A percentile compares a stretch with the other conserved stretches of the same genome.
Evolutionary conservation across 1,284 basidiomycete genomes (phyloP).

Genomic region (Amylostereum areolatum): DNA sequence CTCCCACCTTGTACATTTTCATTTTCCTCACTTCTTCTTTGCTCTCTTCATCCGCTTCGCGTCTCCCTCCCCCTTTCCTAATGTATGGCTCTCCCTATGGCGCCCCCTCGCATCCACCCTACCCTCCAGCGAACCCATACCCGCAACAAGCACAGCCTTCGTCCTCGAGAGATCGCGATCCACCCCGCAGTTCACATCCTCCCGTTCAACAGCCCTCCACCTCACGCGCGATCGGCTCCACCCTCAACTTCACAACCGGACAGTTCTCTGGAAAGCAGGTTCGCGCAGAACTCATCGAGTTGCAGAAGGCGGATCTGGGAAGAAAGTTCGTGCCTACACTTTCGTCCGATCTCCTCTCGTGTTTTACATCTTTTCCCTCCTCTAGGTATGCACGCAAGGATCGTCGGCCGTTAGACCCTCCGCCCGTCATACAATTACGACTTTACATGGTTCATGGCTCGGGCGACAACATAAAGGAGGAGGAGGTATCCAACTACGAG

Average conservation of each 20-base stretch:
- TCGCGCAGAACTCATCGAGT: conserved; percentile 52
- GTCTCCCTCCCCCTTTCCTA: neutral
- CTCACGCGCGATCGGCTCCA: conserved; percentile 26
- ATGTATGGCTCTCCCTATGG: conserved; percentile 3
- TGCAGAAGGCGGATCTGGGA: conserved; percentile 61
- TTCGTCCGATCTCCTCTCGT: neutral
- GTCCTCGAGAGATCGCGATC: conserved; percentile 6
- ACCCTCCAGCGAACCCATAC: neutral
- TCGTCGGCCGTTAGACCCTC: conserved; percentile 36
- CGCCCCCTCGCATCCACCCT: neutral
- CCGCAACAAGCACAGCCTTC: neutral
- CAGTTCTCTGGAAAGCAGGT: conserved; percentile 54
- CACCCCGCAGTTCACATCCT: conserved; percentile 5
- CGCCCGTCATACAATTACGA: conserved; percentile 32
- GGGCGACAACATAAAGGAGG: conserved; percentile 22
- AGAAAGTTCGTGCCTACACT: conserved; percentile 42
- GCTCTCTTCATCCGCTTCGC: neutral
- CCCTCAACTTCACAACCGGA: conserved; percentile 49
- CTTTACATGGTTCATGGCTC: conserved; percentile 22
- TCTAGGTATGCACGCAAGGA: conserved; percentile 34
- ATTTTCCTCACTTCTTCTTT: too few relatives aligned
- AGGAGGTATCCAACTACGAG: conserved; percentile 33
- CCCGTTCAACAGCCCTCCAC: neutral
- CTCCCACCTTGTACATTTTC: too few relatives aligned
- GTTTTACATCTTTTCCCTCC: neutral